Evolutionary conservation across 1,284 basidiomycete genomes (phyloP), one percentile per base, ranked within the genome.

Genomic region (Sanghuangporus sanghuang): DNA sequence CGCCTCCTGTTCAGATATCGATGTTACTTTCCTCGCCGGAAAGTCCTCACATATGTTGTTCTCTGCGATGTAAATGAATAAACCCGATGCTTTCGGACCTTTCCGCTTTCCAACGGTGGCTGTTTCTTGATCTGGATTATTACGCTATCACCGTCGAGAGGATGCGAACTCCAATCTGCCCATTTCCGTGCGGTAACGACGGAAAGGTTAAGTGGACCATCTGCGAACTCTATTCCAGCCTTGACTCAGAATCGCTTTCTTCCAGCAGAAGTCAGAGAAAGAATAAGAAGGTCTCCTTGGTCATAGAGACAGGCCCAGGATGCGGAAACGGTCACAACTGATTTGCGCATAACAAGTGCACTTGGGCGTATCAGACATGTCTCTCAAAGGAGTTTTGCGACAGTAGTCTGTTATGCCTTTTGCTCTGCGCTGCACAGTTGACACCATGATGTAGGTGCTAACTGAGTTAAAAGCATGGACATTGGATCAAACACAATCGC

Each of bases 131-230:
- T 58, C 40, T 67, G 67, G 23, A 69, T 62, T 36, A 67, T 66
- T 12, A 70, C 56, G 9, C 66, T 69, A 14, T 65, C 64, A 4
- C 39, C 46, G n/a, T 48, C n/a, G 59, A 53, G 59, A 1, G 70
- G 67, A 11, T 70, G 54, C 8, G 71, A 56, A 49, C n/a, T 71
- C 71, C 71, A 71, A 65, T 71, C 71, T 11, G 70, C 69, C 18
- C 62, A 62, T 27, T 56, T 62, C 11, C 69, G 67, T 4, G 69
- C 70, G 7, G 66, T 68, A 27, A 72, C 71, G 36, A 67, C 67
- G 9, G 69, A 70, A 6, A 71, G 64, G 57, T 66, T 67, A n/a
- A 67, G 57, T 38, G 65, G 65, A 21, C 63, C 69, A 53, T 67
- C 65, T 44, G 65, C 67, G 42, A 67, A 65, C 60, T 72, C 71